Conservation (phyloP, 2,329 filamentous ascomycete genomes). For the Zopfia rhizophila region DNA sequence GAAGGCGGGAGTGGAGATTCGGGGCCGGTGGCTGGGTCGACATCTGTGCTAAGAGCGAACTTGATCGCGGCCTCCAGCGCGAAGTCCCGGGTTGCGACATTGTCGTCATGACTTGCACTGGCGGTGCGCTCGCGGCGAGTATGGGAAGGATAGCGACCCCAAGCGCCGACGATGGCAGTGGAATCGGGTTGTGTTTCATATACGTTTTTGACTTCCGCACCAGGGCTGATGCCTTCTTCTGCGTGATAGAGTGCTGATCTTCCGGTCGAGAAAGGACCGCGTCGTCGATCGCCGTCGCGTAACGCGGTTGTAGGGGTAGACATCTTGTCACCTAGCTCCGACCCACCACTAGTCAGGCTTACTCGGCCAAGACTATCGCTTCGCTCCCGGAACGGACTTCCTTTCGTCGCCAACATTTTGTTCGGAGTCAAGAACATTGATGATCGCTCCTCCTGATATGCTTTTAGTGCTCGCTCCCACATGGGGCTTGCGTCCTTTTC, state of each 20-base stretch:
- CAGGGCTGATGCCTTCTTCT: conserved; percentile 13
- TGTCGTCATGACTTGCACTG: conserved; percentile 52
- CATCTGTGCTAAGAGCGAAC: conserved; percentile 31
- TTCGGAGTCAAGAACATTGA: conserved; percentile 46
- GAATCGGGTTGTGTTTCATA: conserved; percentile 42
- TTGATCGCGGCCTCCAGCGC: conserved; percentile 46
- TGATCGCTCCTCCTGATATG: conserved; percentile 47
- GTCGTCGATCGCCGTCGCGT: too few species aligned
- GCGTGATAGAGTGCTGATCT: too few species aligned
- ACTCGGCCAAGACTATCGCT: conserved; percentile 41
- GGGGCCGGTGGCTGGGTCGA: conserved; percentile 38
- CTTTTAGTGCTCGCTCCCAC: conserved; percentile 50
- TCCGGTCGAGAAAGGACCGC: too few species aligned
- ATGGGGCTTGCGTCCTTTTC: conserved; percentile 37
- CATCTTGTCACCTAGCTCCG: too few species aligned
- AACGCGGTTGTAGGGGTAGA: too few species aligned
- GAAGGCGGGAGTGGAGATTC: conserved; percentile 29
- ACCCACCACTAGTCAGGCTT: too few species aligned
- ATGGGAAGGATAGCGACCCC: conserved; percentile 60
- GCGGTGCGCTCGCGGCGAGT: conserved; percentile 53
- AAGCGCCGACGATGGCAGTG: conserved; percentile 47
- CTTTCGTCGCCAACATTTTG: conserved; percentile 37
- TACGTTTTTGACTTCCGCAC: conserved; percentile 24
- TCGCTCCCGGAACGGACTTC: conserved; percentile 44
- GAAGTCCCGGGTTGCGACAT: conserved; percentile 56